Evolutionary conservation across 805 yeast genomes (phyloP).

Genomic region (Kodamaea kaohsiungensis): DNA sequence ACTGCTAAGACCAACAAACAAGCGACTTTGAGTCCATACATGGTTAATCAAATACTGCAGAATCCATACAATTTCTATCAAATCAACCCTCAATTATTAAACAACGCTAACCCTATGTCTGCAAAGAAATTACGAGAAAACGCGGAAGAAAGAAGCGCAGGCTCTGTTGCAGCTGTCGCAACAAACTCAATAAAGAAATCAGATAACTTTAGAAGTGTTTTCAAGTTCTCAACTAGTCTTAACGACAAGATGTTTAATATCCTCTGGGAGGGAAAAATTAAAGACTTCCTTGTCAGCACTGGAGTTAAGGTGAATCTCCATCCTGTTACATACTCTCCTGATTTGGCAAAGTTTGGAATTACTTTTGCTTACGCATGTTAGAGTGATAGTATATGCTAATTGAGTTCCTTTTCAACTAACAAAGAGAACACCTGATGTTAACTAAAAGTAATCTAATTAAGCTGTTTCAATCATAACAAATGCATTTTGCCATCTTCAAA

Average conservation of each 20-base stretch:
- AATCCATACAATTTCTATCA: slow-evolving; percentile 26
- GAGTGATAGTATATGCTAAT: too few species aligned
- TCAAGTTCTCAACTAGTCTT: slow-evolving; percentile 72
- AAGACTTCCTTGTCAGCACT: slow-evolving; percentile 75
- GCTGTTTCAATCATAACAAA: too few species aligned
- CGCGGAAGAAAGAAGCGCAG: background rate
- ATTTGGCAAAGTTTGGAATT: slow-evolving; percentile 54
- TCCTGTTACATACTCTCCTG: slow-evolving; percentile 42
- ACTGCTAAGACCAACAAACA: slow-evolving; percentile 9
- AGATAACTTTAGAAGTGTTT: slow-evolving; percentile 56
- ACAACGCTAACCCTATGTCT: background rate
- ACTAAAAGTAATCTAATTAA: too few species aligned
- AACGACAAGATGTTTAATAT: slow-evolving; percentile 61
- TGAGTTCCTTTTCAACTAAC: too few species aligned
- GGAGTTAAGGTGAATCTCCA: slow-evolving; percentile 59
- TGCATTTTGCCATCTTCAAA: too few species aligned
- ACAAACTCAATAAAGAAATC: background rate
- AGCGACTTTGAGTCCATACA: slow-evolving; percentile 1
- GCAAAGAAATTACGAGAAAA: slow-evolving; percentile 6
- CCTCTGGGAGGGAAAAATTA: slow-evolving; percentile 86
- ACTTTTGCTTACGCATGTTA: slow-evolving; percentile 63
- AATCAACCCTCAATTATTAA: slow-evolving; percentile 26
- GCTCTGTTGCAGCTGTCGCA: background rate
- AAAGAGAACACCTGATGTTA: too few species aligned
- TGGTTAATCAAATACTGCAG: slow-evolving; percentile 23